phyloP scores from a whole-genome alignment of 2,329 filamentous ascomycete genomes.

The Trichoderma arundinaceum region DNA sequence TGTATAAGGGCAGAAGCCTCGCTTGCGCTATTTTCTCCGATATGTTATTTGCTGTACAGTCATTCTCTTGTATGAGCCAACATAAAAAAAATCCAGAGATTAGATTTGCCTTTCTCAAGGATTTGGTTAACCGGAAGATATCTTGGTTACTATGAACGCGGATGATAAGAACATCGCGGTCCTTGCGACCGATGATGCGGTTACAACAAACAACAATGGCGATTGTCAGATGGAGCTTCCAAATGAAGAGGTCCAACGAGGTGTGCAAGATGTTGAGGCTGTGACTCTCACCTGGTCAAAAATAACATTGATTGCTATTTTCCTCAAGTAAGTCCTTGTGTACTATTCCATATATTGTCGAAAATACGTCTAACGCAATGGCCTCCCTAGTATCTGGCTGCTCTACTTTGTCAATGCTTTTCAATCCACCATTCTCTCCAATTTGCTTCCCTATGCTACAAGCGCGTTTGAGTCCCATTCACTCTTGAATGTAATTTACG shows the following conservation, averaged over 20 bases:
- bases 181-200: neutral
- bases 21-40: neutral
- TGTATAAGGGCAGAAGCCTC: neutral
- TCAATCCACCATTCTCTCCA: constrained; percentile 50
- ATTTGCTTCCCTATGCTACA: constrained; percentile 53
- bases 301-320: constrained; percentile 42
- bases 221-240: neutral
- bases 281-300: constrained; percentile 51
- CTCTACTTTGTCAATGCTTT: constrained; percentile 59
- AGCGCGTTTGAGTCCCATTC: constrained; percentile 60
- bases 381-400: constrained; percentile 49
- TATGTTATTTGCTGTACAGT: neutral
- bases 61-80: no score
- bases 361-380: constrained; percentile 18
- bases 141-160: neutral
- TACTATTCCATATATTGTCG: neutral
- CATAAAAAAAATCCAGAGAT: no score
- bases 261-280: constrained; percentile 51
- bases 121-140: no score
- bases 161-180: constrained; percentile 7
- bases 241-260: constrained; percentile 41
- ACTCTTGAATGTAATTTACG: constrained; percentile 57
- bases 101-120: no score
- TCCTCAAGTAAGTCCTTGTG: constrained; percentile 41
- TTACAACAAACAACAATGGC: neutral